phyloP scores from a whole-genome alignment of 2,329 filamentous ascomycete species.

The Bipolaris gigantea region DNA sequence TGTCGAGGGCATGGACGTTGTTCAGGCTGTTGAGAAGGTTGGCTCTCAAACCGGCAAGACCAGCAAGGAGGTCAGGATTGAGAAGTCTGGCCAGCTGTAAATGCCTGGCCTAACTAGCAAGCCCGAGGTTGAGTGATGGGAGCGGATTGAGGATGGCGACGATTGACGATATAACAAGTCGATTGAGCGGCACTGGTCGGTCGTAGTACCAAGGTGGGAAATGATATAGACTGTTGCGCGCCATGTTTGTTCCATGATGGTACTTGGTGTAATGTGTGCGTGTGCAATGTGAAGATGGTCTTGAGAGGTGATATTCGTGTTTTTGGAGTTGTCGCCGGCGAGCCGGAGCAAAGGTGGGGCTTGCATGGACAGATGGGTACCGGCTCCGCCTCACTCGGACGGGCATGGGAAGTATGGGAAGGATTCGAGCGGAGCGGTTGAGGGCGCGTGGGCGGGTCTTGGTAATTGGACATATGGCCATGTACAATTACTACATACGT shows the following conservation, averaged over 20 bases:
- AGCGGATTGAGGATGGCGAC: constrained; percentile 10
- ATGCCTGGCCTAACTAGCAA: background rate
- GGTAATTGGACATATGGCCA: constrained; percentile 10
- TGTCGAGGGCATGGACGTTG: constrained; percentile 29
- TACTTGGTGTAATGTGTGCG: background rate
- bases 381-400: constrained; percentile 10
- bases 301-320: background rate
- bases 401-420: constrained; percentile 13
- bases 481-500: constrained; percentile 5
- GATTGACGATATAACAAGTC: constrained; percentile 14
- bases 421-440: constrained; percentile 24
- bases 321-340: background rate
- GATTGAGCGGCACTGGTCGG: constrained; percentile 4
- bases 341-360: background rate
- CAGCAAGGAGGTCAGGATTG: constrained; percentile 27
- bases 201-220: constrained; percentile 22
- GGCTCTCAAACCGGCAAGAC: constrained; percentile 27
- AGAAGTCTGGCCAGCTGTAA: constrained; percentile 32
- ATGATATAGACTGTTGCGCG: constrained; percentile 18
- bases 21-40: constrained; percentile 29
- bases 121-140: background rate
- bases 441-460: background rate
- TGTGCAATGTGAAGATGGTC: background rate
- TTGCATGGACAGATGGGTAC: too few relatives aligned
- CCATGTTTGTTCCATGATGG: background rate